These are phyloP conservation scores for Cinnamomum chago DNA, from an alignment of 164 flowering plant genomes.

Conservation along the genomic window DNA sequence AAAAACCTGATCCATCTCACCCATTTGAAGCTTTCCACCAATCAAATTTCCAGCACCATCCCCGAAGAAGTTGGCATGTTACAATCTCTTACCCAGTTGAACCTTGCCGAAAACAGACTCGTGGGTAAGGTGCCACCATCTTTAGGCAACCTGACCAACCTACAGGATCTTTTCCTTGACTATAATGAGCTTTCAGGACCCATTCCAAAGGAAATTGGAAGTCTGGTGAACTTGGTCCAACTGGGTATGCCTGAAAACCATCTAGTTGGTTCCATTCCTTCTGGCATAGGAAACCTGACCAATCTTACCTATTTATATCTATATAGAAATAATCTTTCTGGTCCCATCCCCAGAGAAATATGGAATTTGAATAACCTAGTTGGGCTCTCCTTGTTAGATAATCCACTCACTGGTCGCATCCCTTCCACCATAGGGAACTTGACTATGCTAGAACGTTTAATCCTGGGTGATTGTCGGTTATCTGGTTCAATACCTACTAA, in stretches of 20 bases:
- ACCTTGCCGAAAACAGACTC: constrained; percentile 20
- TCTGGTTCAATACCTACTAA: background rate
- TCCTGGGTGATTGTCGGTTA: background rate
- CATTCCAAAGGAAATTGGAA: background rate
- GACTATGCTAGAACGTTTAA: constrained; percentile 19
- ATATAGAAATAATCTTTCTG: background rate
- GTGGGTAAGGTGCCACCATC: constrained; percentile 10
- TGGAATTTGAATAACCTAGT: background rate
- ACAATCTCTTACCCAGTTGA: constrained; percentile 6
- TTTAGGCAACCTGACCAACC: constrained; percentile 16
- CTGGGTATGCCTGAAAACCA: background rate
- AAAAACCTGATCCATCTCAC: constrained; percentile 20
- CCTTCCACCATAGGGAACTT: constrained; percentile 38
- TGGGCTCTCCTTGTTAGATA: constrained; percentile 8
- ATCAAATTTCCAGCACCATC: constrained; percentile 25
- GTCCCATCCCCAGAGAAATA: background rate
- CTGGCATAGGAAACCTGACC: background rate
- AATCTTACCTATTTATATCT: constrained; percentile 2
- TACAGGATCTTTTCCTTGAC: constrained; percentile 18
- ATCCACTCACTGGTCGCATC: constrained; percentile 26
- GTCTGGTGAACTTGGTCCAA: background rate
- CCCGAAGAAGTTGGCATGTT: constrained; percentile 31
- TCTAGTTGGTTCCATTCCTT: background rate
- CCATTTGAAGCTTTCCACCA: constrained; percentile 18
- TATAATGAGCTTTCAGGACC: constrained; percentile 36